Evolutionary conservation across 371 early-diverging fungal species (phyloP).

Genomic region (Mortierella sp.): DNA sequence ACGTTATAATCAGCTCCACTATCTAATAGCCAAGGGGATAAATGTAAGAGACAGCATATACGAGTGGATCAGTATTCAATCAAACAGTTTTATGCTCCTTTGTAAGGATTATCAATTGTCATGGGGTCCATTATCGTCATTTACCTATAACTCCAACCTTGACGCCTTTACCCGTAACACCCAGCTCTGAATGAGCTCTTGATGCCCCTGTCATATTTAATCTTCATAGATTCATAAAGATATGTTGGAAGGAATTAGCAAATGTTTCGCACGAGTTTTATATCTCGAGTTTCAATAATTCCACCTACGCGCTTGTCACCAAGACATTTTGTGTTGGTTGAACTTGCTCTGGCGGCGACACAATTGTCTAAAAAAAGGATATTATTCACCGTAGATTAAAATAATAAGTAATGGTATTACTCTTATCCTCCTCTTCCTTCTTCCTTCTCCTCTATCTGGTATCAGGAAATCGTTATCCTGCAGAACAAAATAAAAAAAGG

Average conservation of each 20-base stretch:
- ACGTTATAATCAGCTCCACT: slow-evolving; percentile 67
- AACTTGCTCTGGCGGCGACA: slow-evolving; percentile 28
- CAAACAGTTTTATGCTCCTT: too few species aligned
- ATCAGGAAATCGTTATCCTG: too few species aligned
- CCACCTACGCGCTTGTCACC: slow-evolving; percentile 44
- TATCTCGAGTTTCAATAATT: background rate
- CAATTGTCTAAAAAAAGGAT: slow-evolving; percentile 27
- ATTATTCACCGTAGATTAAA: background rate
- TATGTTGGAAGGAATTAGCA: background rate
- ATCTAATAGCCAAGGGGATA: slow-evolving; percentile 23
- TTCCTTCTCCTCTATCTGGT: background rate
- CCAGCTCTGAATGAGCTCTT: slow-evolving; percentile 31
- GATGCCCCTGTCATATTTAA: slow-evolving; percentile 52
- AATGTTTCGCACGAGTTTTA: background rate
- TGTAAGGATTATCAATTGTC: background rate
- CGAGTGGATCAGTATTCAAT: too few species aligned
- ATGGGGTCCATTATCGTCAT: background rate
- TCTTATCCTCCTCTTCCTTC: too few species aligned
- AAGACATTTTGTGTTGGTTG: slow-evolving; percentile 19
- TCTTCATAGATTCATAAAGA: slow-evolving; percentile 18
- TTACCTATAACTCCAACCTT: slow-evolving; percentile 74
- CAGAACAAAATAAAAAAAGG: background rate
- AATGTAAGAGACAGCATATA: background rate
- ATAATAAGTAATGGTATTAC: background rate
- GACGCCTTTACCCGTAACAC: slow-evolving; percentile 65